Conservation (phyloP, 495 filamentous ascomycete genomes). For the Podospora fimiseda region DNA sequence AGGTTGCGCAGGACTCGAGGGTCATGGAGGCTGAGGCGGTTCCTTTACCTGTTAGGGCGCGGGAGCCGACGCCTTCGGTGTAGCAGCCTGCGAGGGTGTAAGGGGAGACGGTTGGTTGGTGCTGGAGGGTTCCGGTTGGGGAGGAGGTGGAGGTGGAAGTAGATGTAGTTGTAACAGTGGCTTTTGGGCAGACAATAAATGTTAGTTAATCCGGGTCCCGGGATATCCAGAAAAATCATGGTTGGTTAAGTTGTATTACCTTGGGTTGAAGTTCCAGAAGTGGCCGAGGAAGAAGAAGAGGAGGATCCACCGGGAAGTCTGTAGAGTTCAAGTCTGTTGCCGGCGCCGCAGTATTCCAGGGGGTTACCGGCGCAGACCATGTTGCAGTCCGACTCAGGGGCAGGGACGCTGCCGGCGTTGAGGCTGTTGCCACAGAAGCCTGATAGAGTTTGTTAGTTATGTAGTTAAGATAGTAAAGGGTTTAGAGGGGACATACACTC, state of each 20-base stretch:
- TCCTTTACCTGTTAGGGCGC: constrained; percentile 28
- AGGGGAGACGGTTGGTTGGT: constrained; percentile 28
- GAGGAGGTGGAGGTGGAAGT: constrained; percentile 12
- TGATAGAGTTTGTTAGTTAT: too few relatives aligned
- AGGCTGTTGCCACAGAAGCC: constrained; percentile 55
- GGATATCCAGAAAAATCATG: too few relatives aligned
- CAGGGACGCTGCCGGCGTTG: constrained; percentile 30
- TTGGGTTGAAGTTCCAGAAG: constrained; percentile 6
- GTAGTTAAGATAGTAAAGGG: too few relatives aligned
- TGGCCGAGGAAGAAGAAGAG: not conserved
- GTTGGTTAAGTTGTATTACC: constrained; percentile 8
- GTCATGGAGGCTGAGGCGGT: constrained; percentile 38
- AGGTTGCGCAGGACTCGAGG: constrained; percentile 38
- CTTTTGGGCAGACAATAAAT: not conserved
- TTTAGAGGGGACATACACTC: too few relatives aligned
- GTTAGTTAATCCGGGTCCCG: too few relatives aligned
- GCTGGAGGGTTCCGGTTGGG: constrained; percentile 25
- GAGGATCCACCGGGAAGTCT: constrained; percentile 12
- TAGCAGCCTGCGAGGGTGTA: constrained; percentile 41
- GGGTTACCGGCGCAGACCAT: constrained; percentile 43
- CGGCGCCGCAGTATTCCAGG: constrained; percentile 40
- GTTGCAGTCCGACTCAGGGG: constrained; percentile 39
- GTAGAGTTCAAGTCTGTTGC: constrained; percentile 47
- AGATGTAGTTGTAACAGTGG: not conserved
- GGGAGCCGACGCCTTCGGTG: constrained; percentile 34